These are phyloP conservation scores for Clathrospora elynae DNA, from an alignment of 2,329 filamentous ascomycete species.

Conservation along the genomic window DNA sequence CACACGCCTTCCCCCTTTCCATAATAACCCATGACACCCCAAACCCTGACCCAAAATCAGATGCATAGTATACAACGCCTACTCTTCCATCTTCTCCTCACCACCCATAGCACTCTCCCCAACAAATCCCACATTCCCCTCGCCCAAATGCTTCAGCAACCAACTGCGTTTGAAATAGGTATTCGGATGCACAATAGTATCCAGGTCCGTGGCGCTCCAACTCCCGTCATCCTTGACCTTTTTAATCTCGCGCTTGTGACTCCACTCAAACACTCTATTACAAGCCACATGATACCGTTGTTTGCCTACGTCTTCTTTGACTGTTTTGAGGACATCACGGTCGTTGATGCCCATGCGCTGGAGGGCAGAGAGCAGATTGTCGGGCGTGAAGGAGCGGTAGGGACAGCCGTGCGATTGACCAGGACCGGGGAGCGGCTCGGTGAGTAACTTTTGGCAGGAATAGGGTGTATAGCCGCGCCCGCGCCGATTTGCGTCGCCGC, in stretches of 20 bases:
- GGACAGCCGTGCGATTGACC: constrained; percentile 96
- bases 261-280: constrained; percentile 90
- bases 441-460: constrained; percentile 93
- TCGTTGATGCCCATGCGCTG: constrained; percentile 81
- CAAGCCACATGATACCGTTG: constrained; percentile 94
- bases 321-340: constrained; percentile 74
- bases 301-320: constrained; percentile 87
- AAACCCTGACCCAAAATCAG: neutral
- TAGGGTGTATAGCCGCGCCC: constrained; percentile 88
- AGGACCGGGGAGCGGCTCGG: constrained; percentile 81
- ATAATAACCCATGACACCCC: neutral
- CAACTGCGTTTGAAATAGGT: constrained; percentile 97
- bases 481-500: constrained; percentile 85
- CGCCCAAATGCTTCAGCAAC: constrained; percentile 76
- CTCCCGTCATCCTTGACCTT: constrained; percentile 56
- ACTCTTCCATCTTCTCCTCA: constrained; percentile 46
- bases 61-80: constrained; percentile 4
- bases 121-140: constrained; percentile 46
- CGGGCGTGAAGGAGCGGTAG: constrained; percentile 86
- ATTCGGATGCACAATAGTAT: constrained; percentile 97
- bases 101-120: constrained; percentile 6
- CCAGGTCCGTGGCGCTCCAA: constrained; percentile 70
- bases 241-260: constrained; percentile 68
- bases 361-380: constrained; percentile 79
- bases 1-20: no score